A percentile compares a stretch with the other conserved stretches of the same genome.
phyloP scores from a whole-genome alignment of 352 stramenopile genomes.

The Blastocystis sp. region DNA sequence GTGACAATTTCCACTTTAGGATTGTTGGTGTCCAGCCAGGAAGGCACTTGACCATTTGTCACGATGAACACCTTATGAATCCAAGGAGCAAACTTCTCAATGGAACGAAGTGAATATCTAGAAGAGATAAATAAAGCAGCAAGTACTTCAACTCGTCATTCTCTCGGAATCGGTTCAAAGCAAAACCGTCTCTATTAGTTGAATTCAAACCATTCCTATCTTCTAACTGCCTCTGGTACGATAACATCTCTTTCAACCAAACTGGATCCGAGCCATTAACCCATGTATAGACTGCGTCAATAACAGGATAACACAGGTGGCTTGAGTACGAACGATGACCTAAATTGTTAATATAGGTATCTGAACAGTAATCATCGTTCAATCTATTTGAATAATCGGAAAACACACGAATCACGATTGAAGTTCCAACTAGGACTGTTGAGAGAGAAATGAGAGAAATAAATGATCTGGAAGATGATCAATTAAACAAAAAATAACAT shows the following conservation, averaged over 20 bases:
- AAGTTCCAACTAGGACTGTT: neutral
- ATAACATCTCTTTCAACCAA: conserved; percentile 75
- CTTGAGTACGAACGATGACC: conserved; percentile 60
- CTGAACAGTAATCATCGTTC: conserved; percentile 15
- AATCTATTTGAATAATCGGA: neutral
- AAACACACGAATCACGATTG: neutral
- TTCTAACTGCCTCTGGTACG: conserved; percentile 66
- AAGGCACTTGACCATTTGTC: conserved; percentile 85
- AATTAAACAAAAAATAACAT: neutral
- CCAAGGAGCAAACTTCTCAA: conserved; percentile 89
- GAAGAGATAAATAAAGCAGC: no score
- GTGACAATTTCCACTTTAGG: conserved; percentile 78
- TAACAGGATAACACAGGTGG: conserved; percentile 67
- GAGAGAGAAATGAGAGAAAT: neutral
- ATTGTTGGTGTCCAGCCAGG: conserved; percentile 80
- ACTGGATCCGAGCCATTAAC: conserved; percentile 86
- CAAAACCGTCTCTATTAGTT: conserved; percentile 67
- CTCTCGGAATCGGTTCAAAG: conserved; percentile 84
- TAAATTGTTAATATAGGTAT: conserved; percentile 30
- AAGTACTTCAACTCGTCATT: conserved; percentile 82
- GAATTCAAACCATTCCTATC: neutral
- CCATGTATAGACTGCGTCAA: conserved; percentile 92
- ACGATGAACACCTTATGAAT: conserved; percentile 86
- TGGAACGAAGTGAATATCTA: conserved; percentile 71
- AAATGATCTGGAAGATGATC: neutral